These are phyloP conservation scores for Pythium insidiosum DNA, from an alignment of 352 stramenopile species.

Conservation along the genomic window DNA sequence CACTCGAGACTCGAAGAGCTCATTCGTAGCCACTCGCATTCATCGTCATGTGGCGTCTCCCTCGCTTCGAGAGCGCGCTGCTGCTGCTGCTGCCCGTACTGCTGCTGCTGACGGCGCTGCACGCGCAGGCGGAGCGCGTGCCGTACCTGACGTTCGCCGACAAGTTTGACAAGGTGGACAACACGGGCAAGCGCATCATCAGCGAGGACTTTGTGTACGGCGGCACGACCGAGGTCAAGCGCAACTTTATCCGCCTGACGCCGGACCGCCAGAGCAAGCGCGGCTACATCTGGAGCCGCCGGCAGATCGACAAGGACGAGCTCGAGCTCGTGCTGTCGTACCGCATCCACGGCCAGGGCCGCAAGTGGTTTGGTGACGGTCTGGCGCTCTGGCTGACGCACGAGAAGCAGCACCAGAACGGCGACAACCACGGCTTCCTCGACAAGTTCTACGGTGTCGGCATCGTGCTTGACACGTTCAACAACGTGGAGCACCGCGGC, in stretches of 20 bases:
- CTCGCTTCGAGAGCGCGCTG: too few species aligned
- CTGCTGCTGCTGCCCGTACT: conserved; percentile 14
- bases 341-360: conserved; percentile 67
- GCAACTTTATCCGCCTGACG: conserved; percentile 78
- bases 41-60: too few species aligned
- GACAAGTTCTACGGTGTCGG: conserved; percentile 65
- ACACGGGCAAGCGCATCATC: conserved; percentile 45
- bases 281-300: conserved; percentile 63
- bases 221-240: conserved; percentile 65
- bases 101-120: conserved; percentile 12
- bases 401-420: conserved; percentile 35
- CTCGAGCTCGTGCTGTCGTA: conserved; percentile 57
- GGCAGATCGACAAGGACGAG: conserved; percentile 32
- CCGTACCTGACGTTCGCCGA: conserved; percentile 45
- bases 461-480: conserved; percentile 73
- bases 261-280: conserved; percentile 76
- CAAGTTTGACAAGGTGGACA: conserved; percentile 54
- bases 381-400: conserved; percentile 71
- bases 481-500: conserved; percentile 68
- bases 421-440: conserved; percentile 70
- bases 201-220: conserved; percentile 41
- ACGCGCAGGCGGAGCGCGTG: conserved; percentile 11
- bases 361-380: conserved; percentile 76
- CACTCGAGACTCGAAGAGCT: too few species aligned
- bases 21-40: too few species aligned